Percentiles rank a stretch among this genome's conserved stretches.
Conservation (phyloP, 352 stramenopile species). For the Globisporangium carolinianum region DNA sequence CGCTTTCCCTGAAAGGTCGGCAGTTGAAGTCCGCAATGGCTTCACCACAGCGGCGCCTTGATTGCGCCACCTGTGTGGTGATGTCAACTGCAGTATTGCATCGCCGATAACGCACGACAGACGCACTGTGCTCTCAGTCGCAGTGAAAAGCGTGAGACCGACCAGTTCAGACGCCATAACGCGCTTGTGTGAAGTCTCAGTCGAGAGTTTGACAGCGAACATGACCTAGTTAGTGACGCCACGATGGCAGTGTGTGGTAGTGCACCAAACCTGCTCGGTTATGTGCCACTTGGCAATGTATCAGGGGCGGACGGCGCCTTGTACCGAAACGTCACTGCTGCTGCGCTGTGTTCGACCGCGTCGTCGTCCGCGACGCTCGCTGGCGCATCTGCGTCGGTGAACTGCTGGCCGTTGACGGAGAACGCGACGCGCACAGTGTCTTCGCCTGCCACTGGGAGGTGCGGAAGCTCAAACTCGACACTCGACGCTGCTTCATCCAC, state of each 20-base stretch:
- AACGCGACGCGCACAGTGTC: slow-evolving; percentile 11
- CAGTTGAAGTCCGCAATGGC: too few relatives aligned
- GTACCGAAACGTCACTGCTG: slow-evolving; percentile 10
- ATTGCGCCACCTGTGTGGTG: too few relatives aligned
- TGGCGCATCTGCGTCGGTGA: slow-evolving; percentile 2
- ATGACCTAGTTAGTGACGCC: not conserved
- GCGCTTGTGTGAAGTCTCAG: not conserved
- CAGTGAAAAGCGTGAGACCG: not conserved
- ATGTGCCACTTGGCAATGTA: not conserved
- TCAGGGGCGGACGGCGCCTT: slow-evolving; percentile 3
- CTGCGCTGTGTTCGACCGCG: not conserved
- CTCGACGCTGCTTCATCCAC: slow-evolving; percentile 7
- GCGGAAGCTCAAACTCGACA: slow-evolving; percentile 12
- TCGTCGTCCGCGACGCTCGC: not conserved
- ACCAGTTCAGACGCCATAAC: slow-evolving; percentile 1
- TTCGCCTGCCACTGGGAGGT: slow-evolving; percentile 7
- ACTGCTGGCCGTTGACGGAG: slow-evolving; percentile 16
- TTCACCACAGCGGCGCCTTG: too few relatives aligned
- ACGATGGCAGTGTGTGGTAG: slow-evolving; percentile 25
- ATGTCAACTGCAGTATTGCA: too few relatives aligned
- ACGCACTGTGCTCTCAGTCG: not conserved
- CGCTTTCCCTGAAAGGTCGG: too few relatives aligned
- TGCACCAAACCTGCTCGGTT: not conserved
- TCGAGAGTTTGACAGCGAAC: slow-evolving; percentile 15
- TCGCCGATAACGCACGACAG: too few relatives aligned